phyloP scores from a whole-genome alignment of 768 basidiomycete genomes.

The Tephrocybe sp. region DNA sequence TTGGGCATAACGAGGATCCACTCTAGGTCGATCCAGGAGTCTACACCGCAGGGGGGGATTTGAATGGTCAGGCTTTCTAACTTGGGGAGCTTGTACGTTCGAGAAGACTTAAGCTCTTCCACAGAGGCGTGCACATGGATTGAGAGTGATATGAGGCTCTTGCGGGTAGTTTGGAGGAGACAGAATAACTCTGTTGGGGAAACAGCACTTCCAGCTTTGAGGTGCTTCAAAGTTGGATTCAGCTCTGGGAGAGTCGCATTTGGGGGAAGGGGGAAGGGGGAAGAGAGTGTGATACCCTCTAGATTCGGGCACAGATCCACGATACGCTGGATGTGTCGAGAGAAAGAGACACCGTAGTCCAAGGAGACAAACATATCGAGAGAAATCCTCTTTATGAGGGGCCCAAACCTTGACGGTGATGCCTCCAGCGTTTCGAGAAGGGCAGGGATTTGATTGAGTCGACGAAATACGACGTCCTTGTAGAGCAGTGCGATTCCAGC shows the following conservation, averaged over 20 bases:
- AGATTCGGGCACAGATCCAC: conserved; percentile 11
- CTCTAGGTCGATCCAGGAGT: neutral
- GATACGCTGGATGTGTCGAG: conserved; percentile 9
- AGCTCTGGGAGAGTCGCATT: conserved; percentile 8
- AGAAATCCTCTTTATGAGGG: conserved; percentile 14
- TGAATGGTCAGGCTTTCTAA: conserved; percentile 12
- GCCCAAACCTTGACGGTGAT: conserved; percentile 2
- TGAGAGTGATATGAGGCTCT: conserved; percentile 8
- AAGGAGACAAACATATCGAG: conserved; percentile 11
- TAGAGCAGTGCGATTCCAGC: conserved; percentile 25
- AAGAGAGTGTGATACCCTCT: neutral
- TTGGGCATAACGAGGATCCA: conserved; percentile 6
- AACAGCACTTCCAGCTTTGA: neutral
- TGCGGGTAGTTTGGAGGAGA: conserved; percentile 2
- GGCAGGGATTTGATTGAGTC: conserved; percentile 20
- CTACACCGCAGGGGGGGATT: neutral
- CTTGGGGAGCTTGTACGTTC: conserved; percentile 3
- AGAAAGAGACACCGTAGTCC: conserved; percentile 13
- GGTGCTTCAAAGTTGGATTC: conserved; percentile 4
- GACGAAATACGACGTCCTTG: conserved; percentile 23
- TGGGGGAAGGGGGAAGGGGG: conserved; percentile 3
- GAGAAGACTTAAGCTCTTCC: neutral
- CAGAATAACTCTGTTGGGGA: neutral
- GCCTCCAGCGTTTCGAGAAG: conserved; percentile 20
- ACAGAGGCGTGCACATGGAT: conserved; percentile 6